phyloP scores from a whole-genome alignment of 2,329 filamentous ascomycete genomes.

The Coleophoma crateriformis region DNA sequence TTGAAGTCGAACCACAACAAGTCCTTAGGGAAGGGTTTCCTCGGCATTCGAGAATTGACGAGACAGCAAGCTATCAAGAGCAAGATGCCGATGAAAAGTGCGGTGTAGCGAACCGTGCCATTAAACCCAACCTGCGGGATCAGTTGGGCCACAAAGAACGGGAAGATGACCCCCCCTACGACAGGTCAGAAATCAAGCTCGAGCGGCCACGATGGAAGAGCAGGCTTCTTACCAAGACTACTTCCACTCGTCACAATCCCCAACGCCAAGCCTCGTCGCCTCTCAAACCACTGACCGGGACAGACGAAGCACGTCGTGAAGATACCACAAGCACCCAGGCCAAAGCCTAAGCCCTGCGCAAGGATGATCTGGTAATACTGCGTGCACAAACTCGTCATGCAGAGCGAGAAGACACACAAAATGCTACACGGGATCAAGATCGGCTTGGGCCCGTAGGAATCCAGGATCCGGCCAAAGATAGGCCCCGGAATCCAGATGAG shows the following conservation, averaged over 20 bases:
- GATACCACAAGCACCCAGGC: constrained; percentile 36
- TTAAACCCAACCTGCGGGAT: constrained; percentile 53
- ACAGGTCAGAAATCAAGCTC: constrained; percentile 14
- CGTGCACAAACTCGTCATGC: constrained; percentile 55
- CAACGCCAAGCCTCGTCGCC: constrained; percentile 37
- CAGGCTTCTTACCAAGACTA: constrained; percentile 42
- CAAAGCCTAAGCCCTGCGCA: constrained; percentile 37
- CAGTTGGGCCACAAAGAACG: not conserved
- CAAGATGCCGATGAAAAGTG: constrained; percentile 52
- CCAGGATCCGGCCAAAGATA: constrained; percentile 55
- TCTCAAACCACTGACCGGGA: constrained; percentile 41
- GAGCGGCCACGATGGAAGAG: not conserved
- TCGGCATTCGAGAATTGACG: constrained; percentile 20
- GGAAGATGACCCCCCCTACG: constrained; percentile 17
- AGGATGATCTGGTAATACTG: constrained; percentile 49
- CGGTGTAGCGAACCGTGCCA: constrained; percentile 58
- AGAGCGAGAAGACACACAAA: constrained; percentile 53
- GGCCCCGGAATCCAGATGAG: constrained; percentile 47
- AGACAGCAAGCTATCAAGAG: constrained; percentile 48
- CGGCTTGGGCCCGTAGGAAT: constrained; percentile 54
- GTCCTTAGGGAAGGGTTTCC: constrained; percentile 22
- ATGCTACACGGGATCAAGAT: constrained; percentile 47
- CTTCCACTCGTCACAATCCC: constrained; percentile 41
- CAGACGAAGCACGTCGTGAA: constrained; percentile 34
- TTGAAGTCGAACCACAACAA: constrained; percentile 47